Percentiles rank a stretch among this genome's conserved stretches.
Evolutionary conservation across 768 basidiomycete genomes (phyloP).

Genomic region (Suillus subaureus): DNA sequence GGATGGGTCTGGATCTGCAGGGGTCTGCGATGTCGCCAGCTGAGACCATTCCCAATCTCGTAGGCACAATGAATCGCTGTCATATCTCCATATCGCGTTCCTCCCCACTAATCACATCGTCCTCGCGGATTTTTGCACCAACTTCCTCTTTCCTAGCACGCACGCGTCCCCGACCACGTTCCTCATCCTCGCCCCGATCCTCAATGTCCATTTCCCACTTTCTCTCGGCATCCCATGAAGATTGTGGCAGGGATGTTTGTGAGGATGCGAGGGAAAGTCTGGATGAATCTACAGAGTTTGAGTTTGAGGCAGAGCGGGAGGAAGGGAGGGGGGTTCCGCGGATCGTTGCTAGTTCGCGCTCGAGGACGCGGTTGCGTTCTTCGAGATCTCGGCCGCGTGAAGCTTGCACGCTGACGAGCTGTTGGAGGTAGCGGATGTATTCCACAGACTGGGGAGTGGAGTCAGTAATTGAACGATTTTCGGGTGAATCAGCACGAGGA

Average conservation of each 20-base stretch:
- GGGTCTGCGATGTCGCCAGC: background rate
- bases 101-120: background rate
- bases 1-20: background rate
- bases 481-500: background rate
- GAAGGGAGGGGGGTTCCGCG: constrained; percentile 13
- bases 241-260: background rate
- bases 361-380: constrained; percentile 55
- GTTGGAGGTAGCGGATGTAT: constrained; percentile 76
- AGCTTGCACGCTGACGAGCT: constrained; percentile 80
- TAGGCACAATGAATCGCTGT: background rate
- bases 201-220: constrained; percentile 7
- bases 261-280: background rate
- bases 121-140: background rate
- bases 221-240: background rate
- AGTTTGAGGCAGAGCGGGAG: background rate
- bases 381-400: constrained; percentile 80
- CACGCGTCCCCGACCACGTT: background rate
- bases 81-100: constrained; percentile 4
- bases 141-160: background rate
- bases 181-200: background rate
- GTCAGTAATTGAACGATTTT: constrained; percentile 9
- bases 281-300: background rate
- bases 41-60: background rate
- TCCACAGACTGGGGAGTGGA: constrained; percentile 44
- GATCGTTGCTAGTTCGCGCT: constrained; percentile 29